phyloP scores from a whole-genome alignment of 2,329 filamentous ascomycete species.

The Xylariales sp. region DNA sequence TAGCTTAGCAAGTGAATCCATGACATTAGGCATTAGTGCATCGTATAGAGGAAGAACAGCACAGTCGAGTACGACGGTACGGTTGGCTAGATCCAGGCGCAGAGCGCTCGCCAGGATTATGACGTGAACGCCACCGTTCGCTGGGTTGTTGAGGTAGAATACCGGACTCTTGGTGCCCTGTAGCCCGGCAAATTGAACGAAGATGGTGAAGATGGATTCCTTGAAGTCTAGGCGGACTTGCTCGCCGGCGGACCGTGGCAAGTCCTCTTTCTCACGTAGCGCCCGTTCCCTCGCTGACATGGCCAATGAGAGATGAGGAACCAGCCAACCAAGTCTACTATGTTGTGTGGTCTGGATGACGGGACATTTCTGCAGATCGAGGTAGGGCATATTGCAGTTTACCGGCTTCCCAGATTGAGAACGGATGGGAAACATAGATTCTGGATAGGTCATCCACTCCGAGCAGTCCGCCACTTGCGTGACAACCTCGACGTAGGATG shows the following conservation, averaged over 20 bases:
- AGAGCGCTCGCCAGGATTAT: conserved; percentile 56
- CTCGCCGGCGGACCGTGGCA: conserved; percentile 40
- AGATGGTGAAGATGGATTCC: conserved; percentile 59
- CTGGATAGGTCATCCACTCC: conserved; percentile 25
- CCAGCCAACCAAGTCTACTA: conserved; percentile 19
- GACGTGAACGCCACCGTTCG: conserved; percentile 43
- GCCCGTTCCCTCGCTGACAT: conserved; percentile 38
- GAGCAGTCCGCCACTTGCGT: conserved; percentile 45
- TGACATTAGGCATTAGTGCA: conserved; percentile 49
- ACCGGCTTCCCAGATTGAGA: conserved; percentile 15
- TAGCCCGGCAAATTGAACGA: conserved; percentile 57
- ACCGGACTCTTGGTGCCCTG: conserved; percentile 57
- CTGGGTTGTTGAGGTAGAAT: conserved; percentile 54
- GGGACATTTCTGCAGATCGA: conserved; percentile 31
- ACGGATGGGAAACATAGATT: conserved; percentile 34
- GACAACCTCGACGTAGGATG: conserved; percentile 58
- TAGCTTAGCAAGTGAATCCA: conserved; percentile 51
- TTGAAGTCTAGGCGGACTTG: conserved; percentile 59
- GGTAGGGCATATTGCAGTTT: conserved; percentile 36
- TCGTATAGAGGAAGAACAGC: conserved; percentile 56
- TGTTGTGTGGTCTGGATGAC: conserved; percentile 23
- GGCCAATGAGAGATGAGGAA: conserved; percentile 22
- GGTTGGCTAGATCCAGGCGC: conserved; percentile 57
- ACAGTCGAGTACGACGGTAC: conserved; percentile 58
- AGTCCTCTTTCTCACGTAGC: conserved; percentile 8